Conservation (phyloP, 2,329 filamentous ascomycete species). For the Elsinoe australis region DNA sequence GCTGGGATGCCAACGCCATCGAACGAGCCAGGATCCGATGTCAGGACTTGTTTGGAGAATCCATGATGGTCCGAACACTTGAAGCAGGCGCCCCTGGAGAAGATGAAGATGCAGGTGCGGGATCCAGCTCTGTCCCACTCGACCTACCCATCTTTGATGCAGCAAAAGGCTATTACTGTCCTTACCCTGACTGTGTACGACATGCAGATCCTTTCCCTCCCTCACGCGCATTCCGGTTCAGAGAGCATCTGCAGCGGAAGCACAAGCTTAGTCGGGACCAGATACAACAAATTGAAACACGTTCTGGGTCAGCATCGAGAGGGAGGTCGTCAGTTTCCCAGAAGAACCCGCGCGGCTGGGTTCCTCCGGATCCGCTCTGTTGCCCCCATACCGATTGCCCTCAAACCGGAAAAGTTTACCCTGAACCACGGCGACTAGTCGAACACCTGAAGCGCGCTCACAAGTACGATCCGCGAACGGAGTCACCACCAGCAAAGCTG, state of each 20-base stretch:
- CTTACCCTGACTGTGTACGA: conserved; percentile 24
- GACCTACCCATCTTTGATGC: background rate
- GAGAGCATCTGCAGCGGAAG: conserved; percentile 29
- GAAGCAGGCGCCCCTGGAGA: background rate
- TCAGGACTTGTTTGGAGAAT: conserved; percentile 63
- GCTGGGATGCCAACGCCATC: conserved; percentile 59
- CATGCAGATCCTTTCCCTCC: conserved; percentile 22
- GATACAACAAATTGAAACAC: background rate
- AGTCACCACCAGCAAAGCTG: conserved; percentile 18
- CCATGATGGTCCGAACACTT: conserved; percentile 49
- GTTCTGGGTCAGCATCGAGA: background rate
- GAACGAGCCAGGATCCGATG: conserved; percentile 66
- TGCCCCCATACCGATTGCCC: conserved; percentile 35
- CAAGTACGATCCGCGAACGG: conserved; percentile 31
- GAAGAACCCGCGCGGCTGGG: conserved; percentile 18
- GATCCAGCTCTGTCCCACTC: too few relatives aligned
- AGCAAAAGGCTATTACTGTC: conserved; percentile 22
- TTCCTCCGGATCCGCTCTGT: conserved; percentile 24
- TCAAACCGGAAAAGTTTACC: conserved; percentile 33
- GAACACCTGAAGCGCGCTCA: conserved; percentile 44
- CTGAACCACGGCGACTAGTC: conserved; percentile 22
- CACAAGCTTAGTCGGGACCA: conserved; percentile 24
- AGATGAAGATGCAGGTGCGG: background rate
- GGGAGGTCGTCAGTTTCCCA: background rate
- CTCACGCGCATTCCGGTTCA: conserved; percentile 26